Evolutionary conservation across 169 alveolate species (phyloP), one percentile per base, ranked within the genome.

Genomic region (Babesia ovis): DNA sequence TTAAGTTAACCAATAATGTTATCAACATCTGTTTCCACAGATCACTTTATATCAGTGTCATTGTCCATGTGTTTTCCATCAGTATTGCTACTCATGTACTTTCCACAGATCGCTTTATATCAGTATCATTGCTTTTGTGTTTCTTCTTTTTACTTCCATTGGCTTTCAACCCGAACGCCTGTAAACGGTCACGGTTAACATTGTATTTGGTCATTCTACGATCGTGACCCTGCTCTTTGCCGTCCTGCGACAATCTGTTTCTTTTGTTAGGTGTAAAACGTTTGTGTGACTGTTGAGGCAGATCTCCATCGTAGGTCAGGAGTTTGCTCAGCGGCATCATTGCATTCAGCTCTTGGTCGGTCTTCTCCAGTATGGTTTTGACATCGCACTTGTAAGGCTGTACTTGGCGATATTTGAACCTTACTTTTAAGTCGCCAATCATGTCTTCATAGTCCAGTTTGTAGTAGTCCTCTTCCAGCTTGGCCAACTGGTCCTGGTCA

Each of bases 401-500:
- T 32, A 87, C 93, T 50, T 77, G 76, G 27, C 89, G 39, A 46
- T 87, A 87, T 73, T 87, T 87, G 71, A 71, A 87, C 62, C 90
- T 66, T 23, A 87, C 90, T 46, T 87, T 87, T 90, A 87, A 72
- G 69, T 87, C 93, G 20, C 86, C 91, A 53, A 87, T 84, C 46
- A 77, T 45, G 83, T 87, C 93, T 51, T 87, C 93, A 46, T 84
- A 87, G 45, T 77, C 93, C 39, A 79, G 66, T 23, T 71, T 69
- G 64, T 68, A 68, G 71, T 51, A 74, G 3, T 74, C 85, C 45
- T 68, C 79, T 41, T 29, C 58, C 32, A 68, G 27, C 56, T 55
- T 25, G n/a, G 37, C 41, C 56, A 68, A 1, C 11, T 16, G 45
- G 51, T 71, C 71, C 5, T 22, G n/a, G 31, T 32, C 37, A n/a